These are phyloP conservation scores for Dryas alaskensis DNA, from an alignment of 306 rosid genomes.

Conservation along the genomic window DNA sequence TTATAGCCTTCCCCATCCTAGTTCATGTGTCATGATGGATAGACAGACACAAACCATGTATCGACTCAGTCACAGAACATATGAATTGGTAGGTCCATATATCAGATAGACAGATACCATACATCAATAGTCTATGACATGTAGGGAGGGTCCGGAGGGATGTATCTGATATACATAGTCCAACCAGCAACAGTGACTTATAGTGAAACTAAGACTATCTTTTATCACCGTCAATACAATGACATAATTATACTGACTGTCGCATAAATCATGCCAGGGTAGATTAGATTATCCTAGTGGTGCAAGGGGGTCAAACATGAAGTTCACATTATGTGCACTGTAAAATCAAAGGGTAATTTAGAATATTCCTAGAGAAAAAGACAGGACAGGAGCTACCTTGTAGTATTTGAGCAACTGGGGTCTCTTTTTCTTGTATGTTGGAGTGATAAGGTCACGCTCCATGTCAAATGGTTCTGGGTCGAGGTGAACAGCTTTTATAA, in stretches of 20 bases:
- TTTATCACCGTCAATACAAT: background rate
- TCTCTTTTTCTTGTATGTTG: conserved; percentile 92
- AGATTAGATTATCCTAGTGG: background rate
- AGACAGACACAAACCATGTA: background rate
- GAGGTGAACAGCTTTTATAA: conserved; percentile 69
- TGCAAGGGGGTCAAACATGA: background rate
- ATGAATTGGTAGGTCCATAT: background rate
- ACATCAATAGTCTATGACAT: background rate
- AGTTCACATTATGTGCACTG: background rate
- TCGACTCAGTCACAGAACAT: background rate
- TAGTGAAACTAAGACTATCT: background rate
- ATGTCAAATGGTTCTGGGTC: conserved; percentile 89
- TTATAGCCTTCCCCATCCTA: background rate
- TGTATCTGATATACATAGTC: background rate
- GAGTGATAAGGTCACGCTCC: conserved; percentile 91
- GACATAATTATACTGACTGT: background rate
- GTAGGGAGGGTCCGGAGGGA: too few relatives aligned
- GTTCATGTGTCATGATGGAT: background rate
- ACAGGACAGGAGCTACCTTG: conserved; percentile 48
- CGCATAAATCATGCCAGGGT: background rate
- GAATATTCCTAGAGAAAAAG: background rate
- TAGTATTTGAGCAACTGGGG: conserved; percentile 85
- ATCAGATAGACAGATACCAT: background rate
- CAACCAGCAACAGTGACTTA: background rate
- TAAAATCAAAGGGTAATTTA: background rate